Base-by-base conservation (phyloP, 164 flowering plant species). In the Umbellularia californica region DNA sequence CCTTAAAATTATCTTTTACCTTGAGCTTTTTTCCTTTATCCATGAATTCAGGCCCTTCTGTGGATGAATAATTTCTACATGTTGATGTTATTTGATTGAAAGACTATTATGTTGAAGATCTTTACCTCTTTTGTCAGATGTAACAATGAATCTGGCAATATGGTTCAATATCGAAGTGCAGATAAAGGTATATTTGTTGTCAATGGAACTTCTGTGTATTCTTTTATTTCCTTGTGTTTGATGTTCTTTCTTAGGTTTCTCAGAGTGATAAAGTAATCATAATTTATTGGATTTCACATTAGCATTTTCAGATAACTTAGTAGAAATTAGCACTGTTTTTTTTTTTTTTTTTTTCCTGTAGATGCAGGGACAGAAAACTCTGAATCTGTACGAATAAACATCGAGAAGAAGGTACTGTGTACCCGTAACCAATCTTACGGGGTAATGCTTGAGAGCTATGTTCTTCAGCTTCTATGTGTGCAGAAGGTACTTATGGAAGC, bases 361-460 rank as follows among this genome's bases (percentile, higher is more conserved):
- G 35, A 60, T 69, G 62, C 75, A 77, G 83, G 66, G 50, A 80
- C 19, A 70, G 80, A 69, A 69, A 58, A 33, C 30, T 68, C 55
- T n/a, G 66, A 33, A 76, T 24, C 69, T 23, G 70, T 68, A 69
- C 79, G 22, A 62, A 70, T 69, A 68, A 74, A 70, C 19, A 70
- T 35, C 14, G 73, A 11, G 3, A 76, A 60, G 6, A 65, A 69
- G 51, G 71, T 50, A n/a, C 23, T 30, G 63, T 25, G 22, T 15
- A 13, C 63, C 66, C 55, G 15, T n/a, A 74, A 83, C 33, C 69
- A 81, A 64, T 76, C 84, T 64, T 68, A 78, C 33, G 75, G 70
- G 62, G 83, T 84, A 72, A 83, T 87, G 88, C 85, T 85, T 71
- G 83, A 84, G 71, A 84, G 88, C 78, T 84, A 82, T 60, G 87